Evolutionary conservation across 2,329 filamentous ascomycete species (phyloP), one percentile per base, ranked within the genome.

Genomic region (Sclerotiophoma versabilis): DNA sequence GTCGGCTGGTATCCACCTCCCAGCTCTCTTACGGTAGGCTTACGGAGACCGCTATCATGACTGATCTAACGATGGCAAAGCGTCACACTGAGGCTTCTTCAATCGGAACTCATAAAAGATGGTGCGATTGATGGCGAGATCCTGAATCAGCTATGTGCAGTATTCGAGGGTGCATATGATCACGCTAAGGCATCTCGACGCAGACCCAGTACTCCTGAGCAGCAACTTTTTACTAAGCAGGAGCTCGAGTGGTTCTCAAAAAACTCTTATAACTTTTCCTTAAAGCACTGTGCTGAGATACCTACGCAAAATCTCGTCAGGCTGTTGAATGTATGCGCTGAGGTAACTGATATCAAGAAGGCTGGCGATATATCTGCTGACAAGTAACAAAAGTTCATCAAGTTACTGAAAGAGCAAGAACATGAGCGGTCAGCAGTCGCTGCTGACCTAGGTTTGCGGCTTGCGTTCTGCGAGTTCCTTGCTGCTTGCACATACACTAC

Each of bases 211-310:
- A 68, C 49, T 26, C 49, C 81, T 1, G 53, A 81, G 0, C 64
- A 70, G 20, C 63, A 72, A 34, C 46, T 66, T 1, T 92, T 92
- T 66, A 84, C 82, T 0, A 53, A 81, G 0, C 71, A 80, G 3
- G 92, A 96, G 64, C 79, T 96, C 3, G 83, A 93, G 62, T 96
- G 92, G 92, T 93, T 96, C 70, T 88, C 87, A 30, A 87, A 87
- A 58, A 93, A 90, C 59, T 83, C 89, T 1, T 96, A 96, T 77
- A 96, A 95, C 61, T 72, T 92, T 6, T 87, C 87, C 0, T 74
- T 93, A 4, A 85, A 86, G 56, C 80, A 87, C 53, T 82, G 81
- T 60, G 79, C 81, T 1, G 77, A 83, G 0, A 87, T 88, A 80
- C 71, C 82, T 20, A 79, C 87, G 1, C 69, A 72, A 5, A 73